Percentiles rank a stretch among this genome's conserved stretches.
Evolutionary conservation across 1,284 basidiomycete species (phyloP).

Genomic region (Neonothopanus nambi): DNA sequence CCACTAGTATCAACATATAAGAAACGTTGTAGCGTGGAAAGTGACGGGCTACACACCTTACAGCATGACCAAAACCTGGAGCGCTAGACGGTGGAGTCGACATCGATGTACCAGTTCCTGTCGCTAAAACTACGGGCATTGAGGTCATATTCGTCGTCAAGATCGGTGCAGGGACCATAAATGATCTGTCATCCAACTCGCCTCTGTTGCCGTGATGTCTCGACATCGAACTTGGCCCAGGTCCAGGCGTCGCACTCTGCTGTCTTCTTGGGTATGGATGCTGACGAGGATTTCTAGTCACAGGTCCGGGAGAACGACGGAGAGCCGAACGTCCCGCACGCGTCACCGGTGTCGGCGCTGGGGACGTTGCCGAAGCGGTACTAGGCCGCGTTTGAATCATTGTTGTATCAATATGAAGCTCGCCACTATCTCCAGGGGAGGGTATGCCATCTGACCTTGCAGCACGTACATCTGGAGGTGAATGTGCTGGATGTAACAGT

Average conservation of each 20-base stretch:
- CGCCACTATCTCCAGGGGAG: constrained; percentile 1
- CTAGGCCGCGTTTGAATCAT: too few species aligned
- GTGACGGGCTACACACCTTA: too few species aligned
- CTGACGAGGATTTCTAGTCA: neutral
- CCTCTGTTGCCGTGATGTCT: neutral
- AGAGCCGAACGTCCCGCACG: constrained; percentile 7
- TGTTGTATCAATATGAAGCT: neutral
- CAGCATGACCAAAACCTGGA: too few species aligned
- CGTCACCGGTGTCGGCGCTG: constrained; percentile 7
- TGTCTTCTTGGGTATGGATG: neutral
- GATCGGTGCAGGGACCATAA: too few species aligned
- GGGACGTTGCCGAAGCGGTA: neutral
- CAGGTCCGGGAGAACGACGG: neutral
- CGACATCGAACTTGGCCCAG: neutral
- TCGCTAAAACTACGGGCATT: too few species aligned
- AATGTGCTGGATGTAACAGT: constrained; percentile 16
- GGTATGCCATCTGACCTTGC: constrained; percentile 10
- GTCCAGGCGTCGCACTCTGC: neutral
- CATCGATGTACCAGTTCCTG: too few species aligned
- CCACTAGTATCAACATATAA: too few species aligned
- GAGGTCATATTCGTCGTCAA: too few species aligned
- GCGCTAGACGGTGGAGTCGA: too few species aligned
- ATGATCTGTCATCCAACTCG: too few species aligned
- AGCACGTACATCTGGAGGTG: constrained; percentile 10
- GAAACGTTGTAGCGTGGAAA: too few species aligned